Conservation (phyloP, 768 basidiomycete species). For the Lactarius hengduanensis region DNA sequence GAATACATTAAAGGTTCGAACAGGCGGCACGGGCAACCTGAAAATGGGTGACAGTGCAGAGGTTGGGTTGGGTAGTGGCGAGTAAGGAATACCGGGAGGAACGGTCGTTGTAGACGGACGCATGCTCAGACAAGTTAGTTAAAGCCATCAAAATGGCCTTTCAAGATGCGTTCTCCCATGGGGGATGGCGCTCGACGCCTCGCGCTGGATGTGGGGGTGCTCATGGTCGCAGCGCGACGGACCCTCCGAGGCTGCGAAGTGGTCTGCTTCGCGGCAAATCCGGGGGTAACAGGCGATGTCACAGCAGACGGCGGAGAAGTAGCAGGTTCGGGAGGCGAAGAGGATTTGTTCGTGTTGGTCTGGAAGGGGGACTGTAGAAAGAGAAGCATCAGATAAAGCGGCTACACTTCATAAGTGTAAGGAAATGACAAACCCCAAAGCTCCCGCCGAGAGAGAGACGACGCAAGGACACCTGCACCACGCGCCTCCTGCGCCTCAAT, state of each 20-base stretch:
- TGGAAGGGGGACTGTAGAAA: slow-evolving; percentile 25
- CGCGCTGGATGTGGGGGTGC: slow-evolving; percentile 43
- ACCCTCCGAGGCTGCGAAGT: slow-evolving; percentile 33
- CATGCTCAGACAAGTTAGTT: slow-evolving; percentile 42
- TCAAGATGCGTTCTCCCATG: slow-evolving; percentile 89
- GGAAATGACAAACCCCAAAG: slow-evolving; percentile 52
- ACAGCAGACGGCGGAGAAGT: slow-evolving; percentile 27
- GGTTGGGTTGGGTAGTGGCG: neutral
- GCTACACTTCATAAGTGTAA: neutral
- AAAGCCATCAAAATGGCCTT: slow-evolving; percentile 90
- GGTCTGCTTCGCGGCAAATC: slow-evolving; percentile 13
- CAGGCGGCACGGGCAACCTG: neutral
- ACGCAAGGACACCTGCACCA: slow-evolving; percentile 69
- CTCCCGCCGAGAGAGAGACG: slow-evolving; percentile 68
- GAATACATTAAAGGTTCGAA: slow-evolving; percentile 4
- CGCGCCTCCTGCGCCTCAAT: slow-evolving; percentile 53
- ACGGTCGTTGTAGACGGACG: no score
- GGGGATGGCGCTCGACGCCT: slow-evolving; percentile 70
- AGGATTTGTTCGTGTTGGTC: slow-evolving; percentile 4
- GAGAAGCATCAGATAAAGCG: slow-evolving; percentile 22
- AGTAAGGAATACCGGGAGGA: slow-evolving; percentile 1
- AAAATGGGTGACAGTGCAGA: neutral
- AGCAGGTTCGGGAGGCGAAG: slow-evolving; percentile 22
- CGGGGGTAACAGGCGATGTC: neutral
- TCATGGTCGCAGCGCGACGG: slow-evolving; percentile 60